Evolutionary conservation across 164 flowering plant species (phyloP).

Genomic region (Litsea cubeba): DNA sequence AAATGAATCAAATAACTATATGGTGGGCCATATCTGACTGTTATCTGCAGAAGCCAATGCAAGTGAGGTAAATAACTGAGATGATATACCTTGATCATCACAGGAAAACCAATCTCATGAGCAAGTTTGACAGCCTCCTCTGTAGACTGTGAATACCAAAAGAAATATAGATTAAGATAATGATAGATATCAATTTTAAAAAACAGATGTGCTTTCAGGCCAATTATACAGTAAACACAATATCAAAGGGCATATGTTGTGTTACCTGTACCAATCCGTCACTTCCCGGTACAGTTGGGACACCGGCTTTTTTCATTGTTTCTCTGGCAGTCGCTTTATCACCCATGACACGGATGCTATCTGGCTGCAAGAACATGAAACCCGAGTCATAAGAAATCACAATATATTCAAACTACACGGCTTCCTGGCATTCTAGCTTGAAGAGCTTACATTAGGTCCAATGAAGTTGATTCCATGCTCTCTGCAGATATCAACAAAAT

Average conservation of each 20-base stretch:
- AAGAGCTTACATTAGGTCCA: constrained; percentile 86
- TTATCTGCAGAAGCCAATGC: no score
- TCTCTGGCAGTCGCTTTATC: constrained; percentile 98
- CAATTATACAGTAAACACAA: not conserved
- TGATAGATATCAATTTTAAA: not conserved
- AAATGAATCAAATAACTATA: no score
- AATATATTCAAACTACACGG: no score
- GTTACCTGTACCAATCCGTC: constrained; percentile 85
- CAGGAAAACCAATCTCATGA: constrained; percentile 85
- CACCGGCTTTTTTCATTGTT: constrained; percentile 97
- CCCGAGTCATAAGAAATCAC: not conserved
- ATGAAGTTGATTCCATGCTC: constrained; percentile 96
- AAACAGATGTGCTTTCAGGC: not conserved
- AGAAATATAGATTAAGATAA: not conserved
- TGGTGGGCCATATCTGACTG: no score
- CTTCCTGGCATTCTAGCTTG: constrained; percentile 13
- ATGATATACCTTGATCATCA: constrained; percentile 86
- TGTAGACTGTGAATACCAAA: constrained; percentile 53
- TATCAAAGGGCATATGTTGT: not conserved
- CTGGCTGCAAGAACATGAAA: constrained; percentile 55
- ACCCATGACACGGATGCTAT: constrained; percentile 97
- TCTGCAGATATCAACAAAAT: constrained; percentile 94
- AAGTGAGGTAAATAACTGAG: no score
- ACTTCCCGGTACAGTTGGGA: constrained; percentile 99
- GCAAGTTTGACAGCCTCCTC: constrained; percentile 89